Evolutionary conservation across 2,329 filamentous ascomycete species (phyloP).

Genomic region (Aspergillus sp.): DNA sequence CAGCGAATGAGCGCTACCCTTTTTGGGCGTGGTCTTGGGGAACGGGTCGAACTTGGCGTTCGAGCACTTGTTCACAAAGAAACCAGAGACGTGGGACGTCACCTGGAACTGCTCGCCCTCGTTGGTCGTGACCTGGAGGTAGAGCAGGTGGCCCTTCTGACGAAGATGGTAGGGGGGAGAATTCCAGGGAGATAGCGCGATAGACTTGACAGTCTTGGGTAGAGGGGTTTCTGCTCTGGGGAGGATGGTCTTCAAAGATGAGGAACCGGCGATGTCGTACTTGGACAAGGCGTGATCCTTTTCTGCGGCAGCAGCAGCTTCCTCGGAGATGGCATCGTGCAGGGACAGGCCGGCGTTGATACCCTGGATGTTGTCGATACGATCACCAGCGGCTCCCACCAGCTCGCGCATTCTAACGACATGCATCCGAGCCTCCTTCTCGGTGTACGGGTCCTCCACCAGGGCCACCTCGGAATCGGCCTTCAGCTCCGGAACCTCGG

Average conservation of each 20-base stretch:
- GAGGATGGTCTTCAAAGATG: conserved; percentile 62
- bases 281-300: conserved; percentile 53
- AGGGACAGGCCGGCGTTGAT: conserved; percentile 77
- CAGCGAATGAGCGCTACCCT: conserved; percentile 72
- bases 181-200: conserved; percentile 90
- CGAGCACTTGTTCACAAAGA: conserved; percentile 94
- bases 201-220: conserved; percentile 83
- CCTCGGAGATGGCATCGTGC: conserved; percentile 62
- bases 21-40: conserved; percentile 70
- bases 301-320: conserved; percentile 36
- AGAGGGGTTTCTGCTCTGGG: conserved; percentile 58
- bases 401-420: conserved; percentile 83
- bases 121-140: conserved; percentile 79
- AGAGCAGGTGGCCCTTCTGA: conserved; percentile 86
- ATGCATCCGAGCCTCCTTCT: conserved; percentile 96
- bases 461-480: conserved; percentile 70
- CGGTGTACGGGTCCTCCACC: conserved; percentile 92
- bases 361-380: conserved; percentile 78
- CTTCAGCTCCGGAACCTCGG: conserved; percentile 73
- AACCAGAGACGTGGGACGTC: conserved; percentile 86
- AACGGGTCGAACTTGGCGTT: conserved; percentile 92
- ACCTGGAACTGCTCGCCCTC: conserved; percentile 94
- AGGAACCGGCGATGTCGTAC: conserved; percentile 67
- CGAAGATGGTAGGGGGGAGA: conserved; percentile 85
- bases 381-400: conserved; percentile 82